These are phyloP conservation scores for Diutina siamensis DNA, from an alignment of 1,139 yeast genomes.

Conservation along the genomic window DNA sequence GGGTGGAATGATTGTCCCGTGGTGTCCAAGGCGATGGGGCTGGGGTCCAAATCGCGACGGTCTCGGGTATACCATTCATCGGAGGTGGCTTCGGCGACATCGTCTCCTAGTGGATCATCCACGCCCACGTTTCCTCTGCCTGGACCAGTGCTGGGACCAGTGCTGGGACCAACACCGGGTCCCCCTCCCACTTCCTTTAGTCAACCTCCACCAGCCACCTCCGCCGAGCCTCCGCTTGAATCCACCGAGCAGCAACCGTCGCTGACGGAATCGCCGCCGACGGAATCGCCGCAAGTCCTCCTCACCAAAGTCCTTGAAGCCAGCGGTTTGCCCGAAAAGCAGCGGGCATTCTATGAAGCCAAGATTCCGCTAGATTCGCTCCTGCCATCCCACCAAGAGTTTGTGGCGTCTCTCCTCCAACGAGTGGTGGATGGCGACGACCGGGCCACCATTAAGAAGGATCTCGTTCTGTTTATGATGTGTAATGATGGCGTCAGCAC, in stretches of 20 bases:
- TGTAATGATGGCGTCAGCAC: constrained; percentile 37
- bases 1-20: constrained; percentile 40
- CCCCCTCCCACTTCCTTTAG: too few species aligned
- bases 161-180: not conserved
- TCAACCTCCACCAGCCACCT: too few species aligned
- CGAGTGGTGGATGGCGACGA: constrained; percentile 7
- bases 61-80: constrained; percentile 1
- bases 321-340: constrained; percentile 8
- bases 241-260: not conserved
- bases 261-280: not conserved
- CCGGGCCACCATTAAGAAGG: constrained; percentile 13
- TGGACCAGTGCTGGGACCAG: not conserved
- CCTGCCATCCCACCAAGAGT: constrained; percentile 8
- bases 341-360: constrained; percentile 8
- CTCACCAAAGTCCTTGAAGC: constrained; percentile 6
- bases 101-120: not conserved
- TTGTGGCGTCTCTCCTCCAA: constrained; percentile 8
- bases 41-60: not conserved
- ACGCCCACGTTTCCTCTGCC: constrained; percentile 8
- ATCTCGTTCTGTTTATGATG: constrained; percentile 36
- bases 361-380: constrained; percentile 8
- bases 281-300: not conserved
- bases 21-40: not conserved
- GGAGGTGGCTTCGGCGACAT: not conserved
- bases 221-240: constrained; percentile 2